Conservation (phyloP, 2,329 filamentous ascomycete species). For the Hypoxylon sp. region DNA sequence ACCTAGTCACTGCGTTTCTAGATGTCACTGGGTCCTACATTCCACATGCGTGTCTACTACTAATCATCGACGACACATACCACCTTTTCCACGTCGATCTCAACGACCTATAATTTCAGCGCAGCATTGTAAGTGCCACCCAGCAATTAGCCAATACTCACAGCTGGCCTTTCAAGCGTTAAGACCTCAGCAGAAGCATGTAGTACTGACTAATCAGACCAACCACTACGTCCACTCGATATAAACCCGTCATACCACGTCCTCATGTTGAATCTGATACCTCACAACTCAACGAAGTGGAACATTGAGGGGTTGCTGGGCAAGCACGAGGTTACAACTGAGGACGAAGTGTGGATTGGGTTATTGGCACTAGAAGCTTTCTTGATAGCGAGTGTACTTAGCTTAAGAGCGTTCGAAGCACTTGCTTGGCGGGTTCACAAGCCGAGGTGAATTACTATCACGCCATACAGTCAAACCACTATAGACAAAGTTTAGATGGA, state of each 20-base stretch:
- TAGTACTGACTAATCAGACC: constrained; percentile 26
- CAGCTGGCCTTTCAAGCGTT: too few species aligned
- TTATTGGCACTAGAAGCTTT: constrained; percentile 56
- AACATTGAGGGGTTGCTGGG: constrained; percentile 31
- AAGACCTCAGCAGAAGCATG: too few species aligned
- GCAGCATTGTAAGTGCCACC: constrained; percentile 1
- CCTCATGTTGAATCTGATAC: constrained; percentile 27
- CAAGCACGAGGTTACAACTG: constrained; percentile 50
- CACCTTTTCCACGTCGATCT: too few species aligned
- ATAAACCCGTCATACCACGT: too few species aligned
- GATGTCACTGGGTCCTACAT: not conserved
- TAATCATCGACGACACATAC: too few species aligned
- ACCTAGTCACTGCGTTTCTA: not conserved
- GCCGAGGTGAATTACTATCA: constrained; percentile 6
- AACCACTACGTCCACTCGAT: too few species aligned
- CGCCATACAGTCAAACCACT: not conserved
- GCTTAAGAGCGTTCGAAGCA: constrained; percentile 25
- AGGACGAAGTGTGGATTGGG: constrained; percentile 58
- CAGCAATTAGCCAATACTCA: too few species aligned
- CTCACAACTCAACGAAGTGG: constrained; percentile 40
- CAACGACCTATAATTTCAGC: not conserved
- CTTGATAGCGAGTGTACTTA: constrained; percentile 53
- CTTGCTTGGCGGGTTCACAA: constrained; percentile 15
- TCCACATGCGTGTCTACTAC: too few species aligned
- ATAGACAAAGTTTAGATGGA: constrained; percentile 1